Evolutionary conservation across 2,329 filamentous ascomycete species (phyloP).

Genomic region (Colletotrichum sp.): DNA sequence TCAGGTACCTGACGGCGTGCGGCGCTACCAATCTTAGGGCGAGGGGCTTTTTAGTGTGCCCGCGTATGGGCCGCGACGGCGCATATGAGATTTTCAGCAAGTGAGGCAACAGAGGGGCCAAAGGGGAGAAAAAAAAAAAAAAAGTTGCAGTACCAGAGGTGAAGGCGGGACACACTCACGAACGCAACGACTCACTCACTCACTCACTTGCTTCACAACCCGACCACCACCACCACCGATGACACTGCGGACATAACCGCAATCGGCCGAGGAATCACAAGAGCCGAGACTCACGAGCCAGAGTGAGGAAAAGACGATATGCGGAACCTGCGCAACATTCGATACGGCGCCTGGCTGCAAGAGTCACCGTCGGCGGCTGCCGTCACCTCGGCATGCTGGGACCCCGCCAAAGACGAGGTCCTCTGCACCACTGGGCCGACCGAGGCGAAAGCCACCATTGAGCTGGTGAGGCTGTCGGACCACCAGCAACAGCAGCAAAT

Average conservation of each 20-base stretch:
- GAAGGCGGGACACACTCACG: not conserved
- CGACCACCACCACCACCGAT: not conserved
- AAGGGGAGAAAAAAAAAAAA: too few species aligned
- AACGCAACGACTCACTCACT: slow-evolving; percentile 9
- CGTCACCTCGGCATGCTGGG: slow-evolving; percentile 79
- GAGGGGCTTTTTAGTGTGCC: not conserved
- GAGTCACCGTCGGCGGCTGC: not conserved
- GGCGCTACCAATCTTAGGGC: not conserved
- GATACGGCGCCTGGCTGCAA: slow-evolving; percentile 62
- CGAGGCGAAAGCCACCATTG: slow-evolving; percentile 71
- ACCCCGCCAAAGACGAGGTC: slow-evolving; percentile 76
- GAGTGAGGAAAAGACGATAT: slow-evolving; percentile 49
- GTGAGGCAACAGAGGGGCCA: not conserved
- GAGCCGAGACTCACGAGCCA: not conserved
- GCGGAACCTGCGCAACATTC: slow-evolving; percentile 86
- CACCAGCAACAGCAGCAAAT: slow-evolving; percentile 38
- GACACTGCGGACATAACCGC: not conserved
- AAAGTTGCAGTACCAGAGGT: not conserved
- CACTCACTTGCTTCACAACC: not conserved
- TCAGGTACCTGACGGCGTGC: not conserved
- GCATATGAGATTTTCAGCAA: not conserved
- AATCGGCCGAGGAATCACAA: not conserved
- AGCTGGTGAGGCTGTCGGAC: slow-evolving; percentile 65
- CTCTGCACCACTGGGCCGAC: slow-evolving; percentile 87
- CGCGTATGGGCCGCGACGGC: not conserved